Base-by-base conservation (phyloP, 208 protist genomes). In the Crithidia fasciculata region DNA sequence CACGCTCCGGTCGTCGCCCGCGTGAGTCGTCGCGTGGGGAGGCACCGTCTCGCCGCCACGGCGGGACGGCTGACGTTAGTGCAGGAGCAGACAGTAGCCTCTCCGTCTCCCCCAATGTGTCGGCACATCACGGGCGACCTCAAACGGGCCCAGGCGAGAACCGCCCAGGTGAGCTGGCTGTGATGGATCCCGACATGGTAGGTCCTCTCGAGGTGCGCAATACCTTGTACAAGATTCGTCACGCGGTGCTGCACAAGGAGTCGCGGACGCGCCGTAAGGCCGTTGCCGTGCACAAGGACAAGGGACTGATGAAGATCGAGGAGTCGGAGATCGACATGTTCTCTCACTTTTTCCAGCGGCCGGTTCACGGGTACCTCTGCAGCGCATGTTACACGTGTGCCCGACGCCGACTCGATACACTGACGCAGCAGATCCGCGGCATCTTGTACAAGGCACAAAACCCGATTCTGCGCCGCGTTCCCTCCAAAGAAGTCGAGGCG, bases 251-350 rank as follows among this genome's bases (percentile, higher is more conserved):
- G 28, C 83, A 88, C 65, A 87, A 82, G 68, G 87, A 90, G 64
- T 74, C 83, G 28, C 78, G 78, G 8, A 50, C 63, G 9, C 80
- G 82, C 55, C 87, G 80, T 40, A 82, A 78, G 56, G 53, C 76
- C 2, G 74, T 76, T 0, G 82, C 68, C 10, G 70, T 87, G 55
- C 86, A 92, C 80, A 81, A 78, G 49, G 91, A 95, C 71, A 85
- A 85, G 61, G 91, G 91, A 3, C 74, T 95, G 50, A 90, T 84
- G 76, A 92, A 83, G 68, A 92, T 95, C 44, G 88, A 95, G 16
- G 91, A 95, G 50, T 76, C 84, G 16, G 87, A 95, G 69, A 89
- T 95, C 43, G 91, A 93, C 37, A 91, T 86, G 62, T 95, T 93
- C 70, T 86, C 87, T 7, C 69, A 81, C 66, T 93, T 95, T 73